Base-by-base conservation (phyloP, 2,329 filamentous ascomycete species). In the Botrytis deweyae region DNA sequence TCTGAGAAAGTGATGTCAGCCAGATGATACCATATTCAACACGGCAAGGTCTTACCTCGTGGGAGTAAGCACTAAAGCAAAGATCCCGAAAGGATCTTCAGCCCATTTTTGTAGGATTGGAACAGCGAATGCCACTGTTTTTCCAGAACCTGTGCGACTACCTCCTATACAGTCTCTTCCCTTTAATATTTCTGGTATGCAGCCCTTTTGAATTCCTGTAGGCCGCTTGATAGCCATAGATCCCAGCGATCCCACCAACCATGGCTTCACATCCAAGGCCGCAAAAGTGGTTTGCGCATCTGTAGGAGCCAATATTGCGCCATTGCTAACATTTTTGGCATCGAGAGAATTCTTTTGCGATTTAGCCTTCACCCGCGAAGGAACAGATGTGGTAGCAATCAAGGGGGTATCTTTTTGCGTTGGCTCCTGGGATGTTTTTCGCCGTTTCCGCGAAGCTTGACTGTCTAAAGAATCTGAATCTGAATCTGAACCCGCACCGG, bases 101-200 rank as follows among this genome's bases (percentile, higher is more conserved):
- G 95, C 90, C 94, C 95, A 98, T 82, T 92, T 92, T 82, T 98
- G 95, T 76, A 99, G 85, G 75, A 99, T 97, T 0, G 96, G 96
- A 16, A 95, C 94, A 1, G 95, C 93, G 83, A 99, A 99, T 1
- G 96, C 95, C 62, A 98, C 91, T 5, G 96, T 99, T 85, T 99
- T 99, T 84, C 96, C 96, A 20, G 95, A 98, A 86, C 96, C 96
- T 0, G 96, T 99, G 76, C 94, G 88, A 80, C 93, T 97, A 55
- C 95, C 95, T 80, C 96, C 96, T 78, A 99, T 98, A 81, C 94
- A 98, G 83, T 99, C 95, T 78, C 93, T 88, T 9, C 96, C 96
- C 78, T 93, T 91, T 49, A 99, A 83, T 74, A 98, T 98, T 81
- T 96, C 92, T 1, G 95, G 95, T 80, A 99, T 98, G 81, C 93